Evolutionary conservation across 192 early-diverging fungal genomes (phyloP).

Genomic region (Mortierella claussenii): DNA sequence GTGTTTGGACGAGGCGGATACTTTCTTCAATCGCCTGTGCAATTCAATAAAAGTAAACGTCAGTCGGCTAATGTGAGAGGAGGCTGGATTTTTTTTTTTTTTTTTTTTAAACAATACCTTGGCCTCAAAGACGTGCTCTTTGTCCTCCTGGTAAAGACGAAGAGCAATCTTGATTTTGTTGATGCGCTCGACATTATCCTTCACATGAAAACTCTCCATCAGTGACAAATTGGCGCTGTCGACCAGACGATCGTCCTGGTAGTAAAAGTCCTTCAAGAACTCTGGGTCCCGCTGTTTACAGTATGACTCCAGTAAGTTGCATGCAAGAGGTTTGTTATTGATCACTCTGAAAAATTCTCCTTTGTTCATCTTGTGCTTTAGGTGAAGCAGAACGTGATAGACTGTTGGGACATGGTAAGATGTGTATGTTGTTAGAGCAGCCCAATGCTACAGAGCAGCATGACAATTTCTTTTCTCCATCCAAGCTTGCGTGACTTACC

Average conservation of each 20-base stretch:
- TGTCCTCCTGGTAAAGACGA: constrained; percentile 81
- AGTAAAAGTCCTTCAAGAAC: constrained; percentile 94
- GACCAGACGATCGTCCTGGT: constrained; percentile 88
- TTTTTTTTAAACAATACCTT: constrained; percentile 57
- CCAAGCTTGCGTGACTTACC: constrained; percentile 52
- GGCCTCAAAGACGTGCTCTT: constrained; percentile 75
- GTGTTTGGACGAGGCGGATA: constrained; percentile 78
- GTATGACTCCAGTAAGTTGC: constrained; percentile 87
- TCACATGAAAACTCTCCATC: constrained; percentile 62
- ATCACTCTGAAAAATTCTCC: constrained; percentile 94
- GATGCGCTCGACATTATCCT: constrained; percentile 67
- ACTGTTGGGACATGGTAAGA: constrained; percentile 54
- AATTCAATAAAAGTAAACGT: background rate
- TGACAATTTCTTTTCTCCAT: background rate
- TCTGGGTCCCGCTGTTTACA: constrained; percentile 78
- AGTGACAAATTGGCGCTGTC: constrained; percentile 69
- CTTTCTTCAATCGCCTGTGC: constrained; percentile 85
- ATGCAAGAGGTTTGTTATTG: constrained; percentile 83
- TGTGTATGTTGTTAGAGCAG: background rate
- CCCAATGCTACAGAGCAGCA: no score
- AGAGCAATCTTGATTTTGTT: constrained; percentile 77
- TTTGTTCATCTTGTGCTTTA: constrained; percentile 83
- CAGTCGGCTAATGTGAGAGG: background rate
- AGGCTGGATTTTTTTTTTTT: constrained; percentile 2
- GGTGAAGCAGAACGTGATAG: constrained; percentile 90